Percentiles rank a stretch among this genome's conserved stretches.
Conservation (phyloP, 2,329 filamentous ascomycete genomes). For the Neoarthrinium moseri region DNA sequence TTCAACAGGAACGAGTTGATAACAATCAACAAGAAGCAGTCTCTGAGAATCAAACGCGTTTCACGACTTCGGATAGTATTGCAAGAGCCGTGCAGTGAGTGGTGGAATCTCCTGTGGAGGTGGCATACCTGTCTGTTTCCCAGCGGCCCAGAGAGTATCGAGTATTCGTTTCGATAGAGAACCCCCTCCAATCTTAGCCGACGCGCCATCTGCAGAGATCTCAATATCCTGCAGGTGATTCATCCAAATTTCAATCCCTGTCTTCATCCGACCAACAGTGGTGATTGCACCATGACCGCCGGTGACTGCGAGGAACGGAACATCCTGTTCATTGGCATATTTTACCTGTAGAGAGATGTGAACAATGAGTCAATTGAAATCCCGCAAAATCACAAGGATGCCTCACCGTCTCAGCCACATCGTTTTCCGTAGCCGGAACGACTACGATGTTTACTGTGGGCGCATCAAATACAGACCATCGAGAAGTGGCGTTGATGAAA, state of each 20-base stretch:
- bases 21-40: no score
- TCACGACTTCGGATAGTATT: background rate
- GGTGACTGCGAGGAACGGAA: slow-evolving; percentile 53
- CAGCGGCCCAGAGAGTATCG: slow-evolving; percentile 46
- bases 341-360: slow-evolving; percentile 37
- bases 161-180: slow-evolving; percentile 43
- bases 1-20: no score
- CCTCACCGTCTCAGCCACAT: slow-evolving; percentile 34
- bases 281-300: slow-evolving; percentile 51
- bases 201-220: slow-evolving; percentile 40
- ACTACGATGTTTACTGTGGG: slow-evolving; percentile 34
- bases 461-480: slow-evolving; percentile 30
- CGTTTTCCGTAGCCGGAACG: slow-evolving; percentile 31
- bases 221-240: slow-evolving; percentile 40
- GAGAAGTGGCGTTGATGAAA: slow-evolving; percentile 23
- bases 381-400: background rate
- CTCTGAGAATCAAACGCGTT: no score
- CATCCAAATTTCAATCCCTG: slow-evolving; percentile 51
- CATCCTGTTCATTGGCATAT: slow-evolving; percentile 42
- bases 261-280: slow-evolving; percentile 45
- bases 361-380: no score
- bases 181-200: slow-evolving; percentile 48
- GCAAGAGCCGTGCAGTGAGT: no score
- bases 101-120: background rate
- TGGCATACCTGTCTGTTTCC: slow-evolving; percentile 46